These are phyloP conservation scores for Amanita rubescens DNA, from an alignment of 768 basidiomycete genomes.

Conservation along the genomic window DNA sequence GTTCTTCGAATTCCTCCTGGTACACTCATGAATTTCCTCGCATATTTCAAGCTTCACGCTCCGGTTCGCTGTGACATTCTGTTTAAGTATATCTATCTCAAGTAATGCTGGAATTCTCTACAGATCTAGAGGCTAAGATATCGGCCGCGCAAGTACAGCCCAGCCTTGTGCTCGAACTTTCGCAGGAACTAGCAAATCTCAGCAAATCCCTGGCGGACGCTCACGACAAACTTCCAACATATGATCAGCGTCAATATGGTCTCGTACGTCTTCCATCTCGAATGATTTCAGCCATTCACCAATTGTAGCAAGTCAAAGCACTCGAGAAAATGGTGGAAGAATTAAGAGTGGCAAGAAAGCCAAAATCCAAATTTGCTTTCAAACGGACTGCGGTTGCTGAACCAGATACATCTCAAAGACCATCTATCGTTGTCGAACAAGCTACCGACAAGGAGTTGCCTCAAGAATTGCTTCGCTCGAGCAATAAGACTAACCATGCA, in stretches of 20 bases:
- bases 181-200: conserved; percentile 47
- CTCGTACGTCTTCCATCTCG: conserved; percentile 34
- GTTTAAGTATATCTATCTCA: conserved; percentile 4
- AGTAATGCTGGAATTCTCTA: conserved; percentile 8
- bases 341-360: conserved; percentile 34
- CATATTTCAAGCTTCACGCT: conserved; percentile 41
- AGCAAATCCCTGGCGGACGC: conserved; percentile 60
- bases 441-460: not conserved
- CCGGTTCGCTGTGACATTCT: conserved; percentile 35
- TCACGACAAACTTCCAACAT: conserved; percentile 55
- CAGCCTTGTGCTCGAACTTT: conserved; percentile 33
- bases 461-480: not conserved
- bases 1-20: conserved; percentile 28
- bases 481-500: conserved; percentile 15
- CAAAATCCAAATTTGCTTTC: conserved; percentile 61
- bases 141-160: conserved; percentile 26
- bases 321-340: conserved; percentile 51
- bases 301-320: conserved; percentile 53
- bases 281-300: conserved; percentile 3
- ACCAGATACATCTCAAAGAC: conserved; percentile 9
- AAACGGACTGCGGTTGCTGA: conserved; percentile 32
- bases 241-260: conserved; percentile 71
- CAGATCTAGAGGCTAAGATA: conserved; percentile 45
- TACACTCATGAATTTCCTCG: conserved; percentile 45
- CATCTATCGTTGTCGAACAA: not conserved